Evolutionary conservation across 192 early-diverging fungal species (phyloP).

Genomic region (Coemansia sp.): DNA sequence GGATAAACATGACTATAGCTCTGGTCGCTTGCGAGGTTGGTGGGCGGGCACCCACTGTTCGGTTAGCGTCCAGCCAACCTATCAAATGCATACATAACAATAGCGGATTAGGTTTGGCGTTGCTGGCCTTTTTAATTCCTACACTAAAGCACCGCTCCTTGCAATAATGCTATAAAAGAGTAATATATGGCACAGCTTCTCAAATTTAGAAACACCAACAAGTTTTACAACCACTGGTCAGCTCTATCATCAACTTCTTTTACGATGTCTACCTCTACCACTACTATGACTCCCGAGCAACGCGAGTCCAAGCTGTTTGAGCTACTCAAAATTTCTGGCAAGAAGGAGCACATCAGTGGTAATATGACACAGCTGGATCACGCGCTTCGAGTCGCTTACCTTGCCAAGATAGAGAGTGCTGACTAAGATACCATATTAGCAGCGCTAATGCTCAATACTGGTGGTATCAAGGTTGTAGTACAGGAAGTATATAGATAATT

Average conservation of each 20-base stretch:
- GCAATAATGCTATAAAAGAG: background rate
- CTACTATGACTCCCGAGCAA: background rate
- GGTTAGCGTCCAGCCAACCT: no score
- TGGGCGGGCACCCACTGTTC: no score
- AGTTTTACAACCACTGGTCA: background rate
- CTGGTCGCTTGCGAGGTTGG: no score
- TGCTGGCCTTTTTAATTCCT: background rate
- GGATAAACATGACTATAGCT: no score
- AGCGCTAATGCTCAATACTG: conserved; percentile 61
- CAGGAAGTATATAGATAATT: no score
- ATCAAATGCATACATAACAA: background rate
- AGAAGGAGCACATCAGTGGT: conserved; percentile 60
- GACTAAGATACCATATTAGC: conserved; percentile 60
- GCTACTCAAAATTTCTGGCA: conserved; percentile 54
- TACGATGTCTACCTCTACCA: background rate
- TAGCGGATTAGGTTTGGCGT: background rate
- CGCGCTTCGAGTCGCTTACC: conserved; percentile 57
- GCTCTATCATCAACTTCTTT: background rate
- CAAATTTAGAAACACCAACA: background rate
- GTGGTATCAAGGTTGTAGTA: no score
- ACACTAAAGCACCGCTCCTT: background rate
- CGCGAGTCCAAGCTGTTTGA: conserved; percentile 47
- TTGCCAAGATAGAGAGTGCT: conserved; percentile 42
- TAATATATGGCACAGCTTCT: background rate
- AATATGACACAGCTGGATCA: conserved; percentile 62